Percentiles rank a stretch among this genome's conserved stretches.
Evolutionary conservation across 495 filamentous ascomycete species (phyloP).

Genomic region (Lophiotrema nucula): DNA sequence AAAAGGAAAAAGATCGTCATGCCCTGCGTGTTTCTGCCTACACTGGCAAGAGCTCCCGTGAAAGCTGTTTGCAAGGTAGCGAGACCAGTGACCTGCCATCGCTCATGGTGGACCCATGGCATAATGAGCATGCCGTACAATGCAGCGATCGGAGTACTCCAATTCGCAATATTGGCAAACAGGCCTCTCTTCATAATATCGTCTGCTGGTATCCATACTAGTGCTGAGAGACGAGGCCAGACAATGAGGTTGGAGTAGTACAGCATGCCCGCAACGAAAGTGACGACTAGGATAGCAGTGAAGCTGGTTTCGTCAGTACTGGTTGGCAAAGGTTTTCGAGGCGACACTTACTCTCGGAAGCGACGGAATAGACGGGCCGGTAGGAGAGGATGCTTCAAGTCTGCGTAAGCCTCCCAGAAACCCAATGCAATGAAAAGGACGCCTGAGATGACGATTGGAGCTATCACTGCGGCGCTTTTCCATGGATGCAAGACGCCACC

Average conservation of each 20-base stretch:
- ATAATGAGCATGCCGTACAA: slow-evolving; percentile 4
- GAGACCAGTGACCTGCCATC: slow-evolving; percentile 24
- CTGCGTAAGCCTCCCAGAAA: slow-evolving; percentile 20
- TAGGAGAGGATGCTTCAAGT: slow-evolving; percentile 8
- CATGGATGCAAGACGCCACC: slow-evolving; percentile 16
- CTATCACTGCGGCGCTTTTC: slow-evolving; percentile 4
- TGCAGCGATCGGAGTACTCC: slow-evolving; percentile 27
- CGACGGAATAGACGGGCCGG: slow-evolving; percentile 4
- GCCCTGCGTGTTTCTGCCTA: slow-evolving; percentile 25
- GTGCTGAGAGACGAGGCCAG: slow-evolving; percentile 30
- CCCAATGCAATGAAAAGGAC: slow-evolving; percentile 8
- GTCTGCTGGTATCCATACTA: slow-evolving; percentile 13
- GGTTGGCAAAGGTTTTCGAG: too few species aligned
- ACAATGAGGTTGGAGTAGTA: slow-evolving; percentile 24
- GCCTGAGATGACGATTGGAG: slow-evolving; percentile 10
- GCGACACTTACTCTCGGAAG: not conserved
- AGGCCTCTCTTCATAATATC: slow-evolving; percentile 32
- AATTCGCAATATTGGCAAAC: slow-evolving; percentile 25
- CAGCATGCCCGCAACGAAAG: slow-evolving; percentile 13
- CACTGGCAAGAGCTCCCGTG: slow-evolving; percentile 26
- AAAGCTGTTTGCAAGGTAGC: slow-evolving; percentile 22
- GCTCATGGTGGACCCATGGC: slow-evolving; percentile 21
- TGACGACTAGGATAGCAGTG: slow-evolving; percentile 11
- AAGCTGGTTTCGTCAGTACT: too few species aligned
- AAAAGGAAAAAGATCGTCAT: too few species aligned